Percentiles rank a stretch among this genome's conserved stretches.
These are phyloP conservation scores for Inga laurina DNA, from an alignment of 306 rosid species.

Conservation along the genomic window DNA sequence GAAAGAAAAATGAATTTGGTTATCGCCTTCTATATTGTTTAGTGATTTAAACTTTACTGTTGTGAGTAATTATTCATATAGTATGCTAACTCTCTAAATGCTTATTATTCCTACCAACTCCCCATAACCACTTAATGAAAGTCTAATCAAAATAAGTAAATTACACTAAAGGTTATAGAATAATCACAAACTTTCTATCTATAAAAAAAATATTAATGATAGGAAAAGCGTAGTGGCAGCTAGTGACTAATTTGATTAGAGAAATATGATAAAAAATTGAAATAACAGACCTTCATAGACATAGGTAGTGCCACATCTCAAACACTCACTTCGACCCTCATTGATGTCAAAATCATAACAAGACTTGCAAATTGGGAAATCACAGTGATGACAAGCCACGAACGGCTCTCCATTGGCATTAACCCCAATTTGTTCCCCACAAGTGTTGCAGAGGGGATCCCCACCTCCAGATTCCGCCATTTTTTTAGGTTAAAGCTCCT, in stretches of 20 bases:
- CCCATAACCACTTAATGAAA: background rate
- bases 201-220: background rate
- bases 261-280: background rate
- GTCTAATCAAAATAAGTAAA: background rate
- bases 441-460: conserved; percentile 68
- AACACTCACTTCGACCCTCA: conserved; percentile 68
- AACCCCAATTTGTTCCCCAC: conserved; percentile 73
- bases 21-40: background rate
- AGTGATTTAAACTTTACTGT: background rate
- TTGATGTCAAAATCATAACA: conserved; percentile 65
- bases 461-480: conserved; percentile 57
- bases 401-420: conserved; percentile 70
- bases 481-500: conserved; percentile 26
- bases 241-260: background rate
- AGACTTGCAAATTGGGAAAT: conserved; percentile 74
- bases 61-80: background rate
- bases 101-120: background rate
- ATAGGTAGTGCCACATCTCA: conserved; percentile 80
- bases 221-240: background rate
- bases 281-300: conserved; percentile 45
- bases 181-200: background rate
- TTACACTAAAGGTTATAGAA: background rate
- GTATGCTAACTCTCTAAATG: background rate
- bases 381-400: conserved; percentile 77
- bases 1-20: background rate